Evolutionary conservation across 805 yeast species (phyloP), one percentile per base, ranked within the genome.

Genomic region (Spathaspora passalidarum): DNA sequence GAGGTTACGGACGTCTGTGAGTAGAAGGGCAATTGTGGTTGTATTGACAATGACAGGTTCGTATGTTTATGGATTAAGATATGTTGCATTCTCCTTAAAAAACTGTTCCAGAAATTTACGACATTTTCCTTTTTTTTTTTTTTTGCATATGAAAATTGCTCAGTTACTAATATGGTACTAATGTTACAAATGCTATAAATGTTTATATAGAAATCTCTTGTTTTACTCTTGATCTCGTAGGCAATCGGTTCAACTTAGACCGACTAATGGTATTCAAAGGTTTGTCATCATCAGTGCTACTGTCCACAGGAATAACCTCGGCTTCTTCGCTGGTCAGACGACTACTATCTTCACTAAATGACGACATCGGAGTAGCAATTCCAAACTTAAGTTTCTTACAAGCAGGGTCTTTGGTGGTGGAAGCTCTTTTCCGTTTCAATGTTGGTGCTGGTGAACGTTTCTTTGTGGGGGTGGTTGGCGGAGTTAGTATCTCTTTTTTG

Each of bases 301-400:
- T 32, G n/a, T 45, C 45, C 7, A 23, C 26, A 17, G 25, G 20
- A 17, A 25, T 40, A n/a, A 25, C 18, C 13, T 40, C 29, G 17
- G 7, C 32, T 26, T 6, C 32, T 25, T n/a, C n/a, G n/a, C n/a
- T n/a, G n/a, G 29, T 10, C 34, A 29, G 34, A n/a, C 2, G 34
- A 17, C 38, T 20, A 6, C 2, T 13, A 40, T 41, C 50, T 2
- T 56, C 65, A 14, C 53, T 48, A 50, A 68, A 69, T 46, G 72
- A 66, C 35, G 69, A 56, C n/a, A 57, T 48, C 10, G 74, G 74
- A 32, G 72, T 61, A 1, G 69, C 68, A 26, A 65, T 50, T 16
- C 56, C 61, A 32, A 43, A 49, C 32, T 50, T 56, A 11, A 53
- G 32, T 39, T 51, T 47, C 43, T 47, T 32, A 32, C 13, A 36